phyloP scores from a whole-genome alignment of 306 rosid species.

The Luffa aegyptiaca region DNA sequence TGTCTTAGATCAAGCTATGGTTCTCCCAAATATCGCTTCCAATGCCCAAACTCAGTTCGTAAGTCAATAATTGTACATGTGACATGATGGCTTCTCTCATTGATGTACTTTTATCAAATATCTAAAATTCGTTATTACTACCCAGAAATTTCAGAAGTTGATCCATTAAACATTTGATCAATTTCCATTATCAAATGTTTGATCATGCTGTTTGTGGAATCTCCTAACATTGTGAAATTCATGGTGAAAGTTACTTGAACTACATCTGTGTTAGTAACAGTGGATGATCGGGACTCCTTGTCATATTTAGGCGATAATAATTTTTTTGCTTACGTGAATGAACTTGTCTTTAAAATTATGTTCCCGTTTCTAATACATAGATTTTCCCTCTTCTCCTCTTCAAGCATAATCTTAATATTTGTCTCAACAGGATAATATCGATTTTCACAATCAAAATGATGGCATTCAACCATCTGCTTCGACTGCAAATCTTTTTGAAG shows the following conservation, averaged over 20 bases:
- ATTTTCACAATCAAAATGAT: conserved; percentile 22
- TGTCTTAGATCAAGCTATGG: conserved; percentile 23
- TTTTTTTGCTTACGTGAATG: not conserved
- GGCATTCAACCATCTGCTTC: conserved; percentile 20
- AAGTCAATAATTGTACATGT: conserved; percentile 24
- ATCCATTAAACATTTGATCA: not conserved
- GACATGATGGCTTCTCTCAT: not conserved
- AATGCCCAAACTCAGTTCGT: conserved; percentile 32
- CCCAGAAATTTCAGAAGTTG: not conserved
- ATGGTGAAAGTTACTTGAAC: not conserved
- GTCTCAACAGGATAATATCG: conserved; percentile 20
- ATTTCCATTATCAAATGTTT: not conserved
- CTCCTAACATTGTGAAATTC: not conserved
- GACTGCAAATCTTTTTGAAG: conserved; percentile 16
- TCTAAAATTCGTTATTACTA: not conserved
- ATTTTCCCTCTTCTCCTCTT: not conserved
- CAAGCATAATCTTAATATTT: conserved; percentile 6
- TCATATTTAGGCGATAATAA: conserved; percentile 5
- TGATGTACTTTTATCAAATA: not conserved
- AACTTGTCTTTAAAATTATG: not conserved
- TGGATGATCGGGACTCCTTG: not conserved
- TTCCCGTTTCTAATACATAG: not conserved
- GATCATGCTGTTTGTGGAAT: not conserved
- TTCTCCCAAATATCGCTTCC: conserved; percentile 32
- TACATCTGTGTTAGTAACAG: not conserved